These are phyloP conservation scores for Kluyveromyces marxianus DNA, from an alignment of 1,139 yeast species.

Conservation along the genomic window DNA sequence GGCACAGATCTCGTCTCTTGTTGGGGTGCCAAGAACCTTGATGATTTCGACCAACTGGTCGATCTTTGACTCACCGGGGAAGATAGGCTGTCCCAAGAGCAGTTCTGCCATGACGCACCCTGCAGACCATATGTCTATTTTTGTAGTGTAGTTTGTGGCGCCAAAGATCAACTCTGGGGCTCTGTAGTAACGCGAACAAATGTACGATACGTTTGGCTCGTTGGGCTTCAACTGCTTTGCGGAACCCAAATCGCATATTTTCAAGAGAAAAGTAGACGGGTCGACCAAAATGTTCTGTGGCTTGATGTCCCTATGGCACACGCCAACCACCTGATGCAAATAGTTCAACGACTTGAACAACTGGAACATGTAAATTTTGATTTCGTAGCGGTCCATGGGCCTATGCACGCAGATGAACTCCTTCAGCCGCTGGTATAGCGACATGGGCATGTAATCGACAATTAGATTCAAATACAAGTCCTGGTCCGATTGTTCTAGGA, in stretches of 20 bases:
- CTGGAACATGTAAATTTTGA: slow-evolving; percentile 86
- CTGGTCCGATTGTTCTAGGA: slow-evolving; percentile 47
- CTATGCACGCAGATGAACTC: slow-evolving; percentile 69
- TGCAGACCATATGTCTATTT: slow-evolving; percentile 95
- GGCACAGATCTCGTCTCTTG: slow-evolving; percentile 82
- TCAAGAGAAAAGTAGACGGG: slow-evolving; percentile 74
- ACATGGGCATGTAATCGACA: slow-evolving; percentile 89
- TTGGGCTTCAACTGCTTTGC: slow-evolving; percentile 84
- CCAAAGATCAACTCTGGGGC: slow-evolving; percentile 93
- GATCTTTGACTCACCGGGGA: slow-evolving; percentile 96
- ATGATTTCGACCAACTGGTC: slow-evolving; percentile 96
- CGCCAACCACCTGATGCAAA: slow-evolving; percentile 74
- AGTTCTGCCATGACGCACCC: slow-evolving; percentile 98
- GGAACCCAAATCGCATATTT: slow-evolving; percentile 97
- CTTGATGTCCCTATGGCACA: slow-evolving; percentile 95
- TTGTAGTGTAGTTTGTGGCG: slow-evolving; percentile 89
- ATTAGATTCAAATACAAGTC: slow-evolving; percentile 82
- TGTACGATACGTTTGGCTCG: slow-evolving; percentile 93
- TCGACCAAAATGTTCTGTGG: slow-evolving; percentile 91
- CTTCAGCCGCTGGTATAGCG: slow-evolving; percentile 83
- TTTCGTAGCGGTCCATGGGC: slow-evolving; percentile 82
- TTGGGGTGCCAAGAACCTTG: slow-evolving; percentile 91
- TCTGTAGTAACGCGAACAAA: slow-evolving; percentile 91
- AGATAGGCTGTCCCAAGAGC: slow-evolving; percentile 88
- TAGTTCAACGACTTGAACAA: slow-evolving; percentile 85